Conservation (phyloP, 2,329 filamentous ascomycete genomes). For the Talaromyces sp. region DNA sequence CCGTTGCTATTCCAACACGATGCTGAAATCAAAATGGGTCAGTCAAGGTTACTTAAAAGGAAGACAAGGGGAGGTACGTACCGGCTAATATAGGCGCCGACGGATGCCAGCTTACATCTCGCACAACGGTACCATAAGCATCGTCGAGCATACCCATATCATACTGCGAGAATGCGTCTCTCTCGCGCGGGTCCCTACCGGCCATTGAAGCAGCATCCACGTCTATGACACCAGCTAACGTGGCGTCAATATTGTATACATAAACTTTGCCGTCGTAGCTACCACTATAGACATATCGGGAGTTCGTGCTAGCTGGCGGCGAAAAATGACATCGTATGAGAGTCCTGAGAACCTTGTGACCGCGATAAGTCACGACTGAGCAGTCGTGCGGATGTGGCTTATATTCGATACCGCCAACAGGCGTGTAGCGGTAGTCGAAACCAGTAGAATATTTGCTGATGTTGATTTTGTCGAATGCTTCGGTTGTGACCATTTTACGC, state of each 20-base stretch:
- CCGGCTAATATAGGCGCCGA: conserved; percentile 73
- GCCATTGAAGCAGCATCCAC: conserved; percentile 65
- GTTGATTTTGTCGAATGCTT: conserved; percentile 54
- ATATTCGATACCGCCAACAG: conserved; percentile 54
- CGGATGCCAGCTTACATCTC: conserved; percentile 90
- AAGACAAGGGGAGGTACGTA: conserved; percentile 34
- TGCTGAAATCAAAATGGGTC: conserved; percentile 48
- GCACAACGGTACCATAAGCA: conserved; percentile 72
- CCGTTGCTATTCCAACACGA: conserved; percentile 80
- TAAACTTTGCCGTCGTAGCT: conserved; percentile 87
- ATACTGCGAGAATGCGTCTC: conserved; percentile 54
- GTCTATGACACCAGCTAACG: conserved; percentile 71
- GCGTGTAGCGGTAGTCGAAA: conserved; percentile 61
- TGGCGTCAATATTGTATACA: conserved; percentile 91
- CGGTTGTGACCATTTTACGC: conserved; percentile 77
- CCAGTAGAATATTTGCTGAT: conserved; percentile 53
- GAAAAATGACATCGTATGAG: conserved; percentile 95
- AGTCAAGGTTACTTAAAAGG: not conserved
- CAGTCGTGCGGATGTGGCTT: conserved; percentile 76
- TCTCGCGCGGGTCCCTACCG: conserved; percentile 55
- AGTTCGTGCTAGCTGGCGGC: conserved; percentile 78
- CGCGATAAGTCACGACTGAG: conserved; percentile 87
- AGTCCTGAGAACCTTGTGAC: conserved; percentile 83
- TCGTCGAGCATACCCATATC: conserved; percentile 54
- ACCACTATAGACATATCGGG: conserved; percentile 88